phyloP scores from a whole-genome alignment of 345 rosid genomes.

The Pugionium dolabratum region DNA sequence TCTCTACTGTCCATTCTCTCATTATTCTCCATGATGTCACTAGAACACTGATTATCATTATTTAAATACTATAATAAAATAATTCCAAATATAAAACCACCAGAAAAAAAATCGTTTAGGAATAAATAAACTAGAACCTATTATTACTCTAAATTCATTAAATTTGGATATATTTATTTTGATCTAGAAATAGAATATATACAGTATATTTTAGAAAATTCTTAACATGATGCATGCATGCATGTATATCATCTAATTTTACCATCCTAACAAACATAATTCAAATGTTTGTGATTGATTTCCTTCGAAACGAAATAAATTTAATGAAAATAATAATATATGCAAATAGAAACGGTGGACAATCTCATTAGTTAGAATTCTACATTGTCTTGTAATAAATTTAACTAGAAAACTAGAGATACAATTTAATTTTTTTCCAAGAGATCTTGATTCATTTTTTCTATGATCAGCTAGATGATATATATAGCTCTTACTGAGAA shows the following conservation, averaged over 20 bases:
- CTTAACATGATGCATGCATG: conserved; percentile 18
- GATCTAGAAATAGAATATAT: conserved; percentile 24
- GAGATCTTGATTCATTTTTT: conserved; percentile 23
- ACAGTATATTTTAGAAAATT: conserved; percentile 16
- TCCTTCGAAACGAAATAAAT: conserved; percentile 12
- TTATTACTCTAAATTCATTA: conserved; percentile 12
- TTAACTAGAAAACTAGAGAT: conserved; percentile 25
- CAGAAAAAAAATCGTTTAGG: conserved; percentile 29
- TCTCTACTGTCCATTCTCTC: conserved; percentile 45
- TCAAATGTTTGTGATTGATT: background rate
- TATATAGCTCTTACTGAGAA: conserved; percentile 34
- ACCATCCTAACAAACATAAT: conserved; percentile 6
- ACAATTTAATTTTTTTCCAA: conserved; percentile 19
- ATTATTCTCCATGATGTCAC: conserved; percentile 41
- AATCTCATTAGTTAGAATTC: conserved; percentile 26
- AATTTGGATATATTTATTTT: conserved; percentile 19
- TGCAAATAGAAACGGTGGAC: conserved; percentile 26
- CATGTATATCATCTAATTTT: conserved; percentile 12
- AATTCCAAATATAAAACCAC: conserved; percentile 30
- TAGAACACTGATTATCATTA: conserved; percentile 30
- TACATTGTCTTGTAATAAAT: conserved; percentile 26
- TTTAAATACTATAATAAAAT: conserved; percentile 13
- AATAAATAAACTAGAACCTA: conserved; percentile 20
- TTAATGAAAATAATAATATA: conserved; percentile 15
- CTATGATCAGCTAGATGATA: conserved; percentile 34